Evolutionary conservation across 768 basidiomycete genomes (phyloP).

Genomic region (Flagelloscypha sp.): DNA sequence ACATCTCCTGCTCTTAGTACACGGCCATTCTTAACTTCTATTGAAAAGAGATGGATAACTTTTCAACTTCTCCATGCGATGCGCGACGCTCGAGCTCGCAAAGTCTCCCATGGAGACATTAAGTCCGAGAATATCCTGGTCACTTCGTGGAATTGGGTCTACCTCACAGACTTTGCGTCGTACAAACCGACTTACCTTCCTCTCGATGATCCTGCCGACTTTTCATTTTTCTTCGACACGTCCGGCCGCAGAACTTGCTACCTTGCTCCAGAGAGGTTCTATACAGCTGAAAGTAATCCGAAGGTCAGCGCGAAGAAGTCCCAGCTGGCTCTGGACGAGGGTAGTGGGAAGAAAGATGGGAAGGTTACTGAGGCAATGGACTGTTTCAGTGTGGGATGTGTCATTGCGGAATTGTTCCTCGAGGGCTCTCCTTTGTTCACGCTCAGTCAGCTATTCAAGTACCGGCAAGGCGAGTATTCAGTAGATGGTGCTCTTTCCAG

Average conservation of each 20-base stretch:
- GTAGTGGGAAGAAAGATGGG: conserved; percentile 63
- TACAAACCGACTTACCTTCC: conserved; percentile 96
- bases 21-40: conserved; percentile 80
- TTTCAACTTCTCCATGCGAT: conserved; percentile 87
- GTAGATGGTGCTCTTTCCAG: conserved; percentile 62
- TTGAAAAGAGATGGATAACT: conserved; percentile 98
- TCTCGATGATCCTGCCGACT: conserved; percentile 93
- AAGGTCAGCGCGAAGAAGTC: conserved; percentile 66
- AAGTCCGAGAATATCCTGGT: conserved; percentile 96
- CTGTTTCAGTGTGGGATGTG: conserved; percentile 90
- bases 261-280: conserved; percentile 94
- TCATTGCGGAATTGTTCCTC: conserved; percentile 90
- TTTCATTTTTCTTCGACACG: conserved; percentile 97
- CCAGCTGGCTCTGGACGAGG: conserved; percentile 41
- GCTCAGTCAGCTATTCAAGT: conserved; percentile 91
- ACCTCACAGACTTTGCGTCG: conserved; percentile 89
- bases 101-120: conserved; percentile 95
- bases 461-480: conserved; percentile 75
- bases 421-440: conserved; percentile 93
- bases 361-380: conserved; percentile 95
- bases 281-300: conserved; percentile 58
- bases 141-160: conserved; percentile 93
- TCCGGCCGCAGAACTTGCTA: conserved; percentile 92
- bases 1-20: conserved; percentile 46
- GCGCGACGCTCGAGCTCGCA: conserved; percentile 71